phyloP scores from a whole-genome alignment of 352 stramenopile genomes.

The Pythium chondricola region DNA sequence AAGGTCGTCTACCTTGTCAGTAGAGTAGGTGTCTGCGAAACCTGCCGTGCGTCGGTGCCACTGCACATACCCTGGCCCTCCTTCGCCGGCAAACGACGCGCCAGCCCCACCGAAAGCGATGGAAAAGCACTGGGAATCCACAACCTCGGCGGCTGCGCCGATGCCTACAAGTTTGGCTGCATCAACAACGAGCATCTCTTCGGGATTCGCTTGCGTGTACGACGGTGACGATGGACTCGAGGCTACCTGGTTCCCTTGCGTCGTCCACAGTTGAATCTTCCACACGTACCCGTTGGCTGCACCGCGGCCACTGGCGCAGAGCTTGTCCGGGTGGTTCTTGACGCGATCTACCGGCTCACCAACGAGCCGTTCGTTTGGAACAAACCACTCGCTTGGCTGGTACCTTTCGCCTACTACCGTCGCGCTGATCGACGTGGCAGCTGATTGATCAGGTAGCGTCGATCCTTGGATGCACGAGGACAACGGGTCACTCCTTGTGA shows the following conservation, averaged over 20 bases:
- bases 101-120: slow-evolving; percentile 87
- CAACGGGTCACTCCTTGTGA: slow-evolving; percentile 62
- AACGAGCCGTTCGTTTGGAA: slow-evolving; percentile 30
- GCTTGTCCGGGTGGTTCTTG: slow-evolving; percentile 54
- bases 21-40: slow-evolving; percentile 26
- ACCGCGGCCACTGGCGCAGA: slow-evolving; percentile 79
- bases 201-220: slow-evolving; percentile 21
- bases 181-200: slow-evolving; percentile 36
- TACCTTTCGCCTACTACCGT: slow-evolving; percentile 23
- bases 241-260: slow-evolving; percentile 68
- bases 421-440: slow-evolving; percentile 26
- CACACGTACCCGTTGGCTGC: slow-evolving; percentile 80
- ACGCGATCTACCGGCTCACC: slow-evolving; percentile 34
- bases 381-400: slow-evolving; percentile 45
- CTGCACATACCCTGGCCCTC: slow-evolving; percentile 47
- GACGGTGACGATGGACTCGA: slow-evolving; percentile 65
- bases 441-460: slow-evolving; percentile 45
- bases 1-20: slow-evolving; percentile 66
- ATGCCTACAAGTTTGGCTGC: slow-evolving; percentile 32
- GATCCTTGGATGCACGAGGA: slow-evolving; percentile 51
- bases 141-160: slow-evolving; percentile 47
- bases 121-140: slow-evolving; percentile 82
- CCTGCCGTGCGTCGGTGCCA: slow-evolving; percentile 11
- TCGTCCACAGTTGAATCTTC: slow-evolving; percentile 89
- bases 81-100: slow-evolving; percentile 47